Conservation (phyloP, 768 basidiomycete species). For the Trametes maxima region DNA sequence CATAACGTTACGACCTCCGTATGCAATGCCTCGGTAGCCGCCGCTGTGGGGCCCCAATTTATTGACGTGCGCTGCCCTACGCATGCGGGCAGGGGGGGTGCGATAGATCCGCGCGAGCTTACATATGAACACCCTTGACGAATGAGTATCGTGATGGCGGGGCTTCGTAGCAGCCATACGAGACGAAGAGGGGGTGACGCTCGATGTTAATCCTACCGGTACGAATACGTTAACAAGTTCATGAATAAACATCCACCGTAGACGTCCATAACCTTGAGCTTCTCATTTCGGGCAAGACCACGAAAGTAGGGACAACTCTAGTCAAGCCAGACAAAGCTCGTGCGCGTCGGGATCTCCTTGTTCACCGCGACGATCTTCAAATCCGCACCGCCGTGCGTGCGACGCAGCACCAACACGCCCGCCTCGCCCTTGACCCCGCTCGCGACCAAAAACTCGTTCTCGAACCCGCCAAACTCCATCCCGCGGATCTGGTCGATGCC, state of each 20-base stretch:
- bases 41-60: too few relatives aligned
- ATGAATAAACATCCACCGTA: background rate
- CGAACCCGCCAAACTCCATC: constrained; percentile 54
- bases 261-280: background rate
- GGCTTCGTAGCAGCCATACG: background rate
- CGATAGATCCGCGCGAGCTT: too few relatives aligned
- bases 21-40: too few relatives aligned
- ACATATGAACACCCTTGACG: background rate
- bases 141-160: background rate
- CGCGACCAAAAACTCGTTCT: constrained; percentile 58
- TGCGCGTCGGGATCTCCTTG: constrained; percentile 51
- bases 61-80: too few relatives aligned
- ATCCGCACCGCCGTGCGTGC: constrained; percentile 56
- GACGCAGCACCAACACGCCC: constrained; percentile 57
- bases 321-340: constrained; percentile 44
- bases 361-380: constrained; percentile 57
- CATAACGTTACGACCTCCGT: too few relatives aligned
- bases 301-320: background rate
- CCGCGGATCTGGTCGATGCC: constrained; percentile 65
- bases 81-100: too few relatives aligned
- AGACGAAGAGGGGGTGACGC: background rate
- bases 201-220: too few relatives aligned
- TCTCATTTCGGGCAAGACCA: background rate
- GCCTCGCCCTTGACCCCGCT: constrained; percentile 54
- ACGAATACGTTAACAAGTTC: too few relatives aligned